Base-by-base conservation (phyloP, 176 grass and related monocot species). In the Puccinellia tenuiflora region DNA sequence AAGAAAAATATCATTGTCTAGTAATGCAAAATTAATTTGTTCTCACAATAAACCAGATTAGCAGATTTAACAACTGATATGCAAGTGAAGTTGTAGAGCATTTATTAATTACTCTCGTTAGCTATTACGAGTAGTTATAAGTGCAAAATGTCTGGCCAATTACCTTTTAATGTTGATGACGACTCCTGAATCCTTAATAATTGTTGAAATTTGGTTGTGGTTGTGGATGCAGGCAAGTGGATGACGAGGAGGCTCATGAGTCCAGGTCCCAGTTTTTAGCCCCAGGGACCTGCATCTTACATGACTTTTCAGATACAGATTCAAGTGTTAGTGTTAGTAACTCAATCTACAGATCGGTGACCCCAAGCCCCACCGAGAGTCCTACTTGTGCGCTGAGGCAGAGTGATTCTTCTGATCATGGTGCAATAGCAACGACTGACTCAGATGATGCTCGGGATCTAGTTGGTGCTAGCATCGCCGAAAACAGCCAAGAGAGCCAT, bases 241-340 rank as follows among this genome's bases (percentile, higher is more conserved):
- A 86, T 47, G 92, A 85, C 37, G 88, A 89, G 68, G 85, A 88
- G 62, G 86, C 53, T 59, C 86, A 89, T 10, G 86, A 89, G 63
- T 51, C 86, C 24, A 39, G 87, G 59, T 84, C 78, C 50, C 90
- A 88, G 56, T 88, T 91, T 84, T 88, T 93, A 61, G 83, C 76
- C 33, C 80, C 79, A 8, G 56, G 78, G 76, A 84, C 84, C 56
- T 88, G 66, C 69, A 84, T 91, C 77, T 86, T 83, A 82, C 88
- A 80, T 30, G 90, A 93, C 82, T 84, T 72, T 85, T 98, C 85
- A 75, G 95, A 98, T 92, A 86, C 91, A 59, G 95, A 98, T 79
- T 92, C 88, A 76, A 95, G 86, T 84, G 76, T 83, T 75, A 68
- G 85, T 87, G 17, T 88, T 83, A 85, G 80, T 35, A 87, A 82